phyloP scores from a whole-genome alignment of 495 filamentous ascomycete genomes.

The Aspergillus nidulans region DNA sequence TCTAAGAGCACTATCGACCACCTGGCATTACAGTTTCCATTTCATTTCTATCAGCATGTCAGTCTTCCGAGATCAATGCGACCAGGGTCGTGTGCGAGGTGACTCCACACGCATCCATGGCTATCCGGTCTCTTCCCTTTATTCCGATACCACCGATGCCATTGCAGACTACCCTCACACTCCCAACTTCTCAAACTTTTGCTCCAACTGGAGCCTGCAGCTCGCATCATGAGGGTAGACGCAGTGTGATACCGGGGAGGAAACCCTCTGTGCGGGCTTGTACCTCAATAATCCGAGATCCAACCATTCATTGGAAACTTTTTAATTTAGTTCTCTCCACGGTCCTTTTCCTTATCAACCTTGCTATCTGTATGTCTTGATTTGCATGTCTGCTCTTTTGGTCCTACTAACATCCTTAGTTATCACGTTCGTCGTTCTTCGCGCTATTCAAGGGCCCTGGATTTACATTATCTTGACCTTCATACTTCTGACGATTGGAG shows the following conservation, averaged over 20 bases:
- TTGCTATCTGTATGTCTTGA: conserved; percentile 54
- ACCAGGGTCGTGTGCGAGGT: neutral
- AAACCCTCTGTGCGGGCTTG: conserved; percentile 31
- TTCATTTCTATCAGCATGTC: too few relatives aligned
- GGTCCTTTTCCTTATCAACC: conserved; percentile 46
- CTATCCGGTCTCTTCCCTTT: neutral
- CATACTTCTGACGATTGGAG: conserved; percentile 63
- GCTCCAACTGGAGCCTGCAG: neutral
- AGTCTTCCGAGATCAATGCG: too few relatives aligned
- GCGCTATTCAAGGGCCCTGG: conserved; percentile 49
- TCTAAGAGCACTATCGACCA: neutral
- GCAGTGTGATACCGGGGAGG: neutral
- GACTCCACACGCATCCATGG: neutral
- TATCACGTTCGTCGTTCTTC: conserved; percentile 61
- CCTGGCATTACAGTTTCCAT: neutral
- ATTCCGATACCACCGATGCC: neutral
- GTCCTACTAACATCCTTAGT: conserved; percentile 40
- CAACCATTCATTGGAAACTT: conserved; percentile 50
- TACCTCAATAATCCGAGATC: conserved; percentile 50
- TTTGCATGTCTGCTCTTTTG: neutral
- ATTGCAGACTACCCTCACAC: neutral
- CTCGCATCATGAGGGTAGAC: neutral
- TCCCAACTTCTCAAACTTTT: neutral
- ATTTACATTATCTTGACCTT: conserved; percentile 74
- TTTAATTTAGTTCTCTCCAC: conserved; percentile 55